Evolutionary conservation across 805 yeast genomes (phyloP).

Genomic region (Metschnikowia borealis): DNA sequence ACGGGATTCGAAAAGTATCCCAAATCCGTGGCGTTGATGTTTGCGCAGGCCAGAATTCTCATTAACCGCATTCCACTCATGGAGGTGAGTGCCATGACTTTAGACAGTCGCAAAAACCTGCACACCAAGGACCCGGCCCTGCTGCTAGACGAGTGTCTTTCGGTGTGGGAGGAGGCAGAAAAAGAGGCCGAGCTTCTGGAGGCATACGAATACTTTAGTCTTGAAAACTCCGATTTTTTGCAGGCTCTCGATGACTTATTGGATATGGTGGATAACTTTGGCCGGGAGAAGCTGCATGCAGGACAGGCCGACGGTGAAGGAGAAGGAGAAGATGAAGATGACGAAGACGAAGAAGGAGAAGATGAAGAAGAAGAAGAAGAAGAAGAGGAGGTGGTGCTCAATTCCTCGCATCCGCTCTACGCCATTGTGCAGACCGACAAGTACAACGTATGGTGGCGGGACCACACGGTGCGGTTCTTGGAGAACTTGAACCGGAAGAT

Average conservation of each 20-base stretch:
- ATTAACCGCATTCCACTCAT: slow-evolving; percentile 59
- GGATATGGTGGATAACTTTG: slow-evolving; percentile 65
- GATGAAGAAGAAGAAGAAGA: slow-evolving; percentile 18
- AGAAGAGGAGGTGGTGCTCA: slow-evolving; percentile 27
- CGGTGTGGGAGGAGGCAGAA: slow-evolving; percentile 44
- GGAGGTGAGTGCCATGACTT: slow-evolving; percentile 47
- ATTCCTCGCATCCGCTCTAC: slow-evolving; percentile 55
- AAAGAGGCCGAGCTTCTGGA: slow-evolving; percentile 20
- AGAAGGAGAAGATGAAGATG: slow-evolving; percentile 41
- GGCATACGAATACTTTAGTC: slow-evolving; percentile 31
- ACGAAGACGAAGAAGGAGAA: slow-evolving; percentile 12
- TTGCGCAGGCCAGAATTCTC: slow-evolving; percentile 53
- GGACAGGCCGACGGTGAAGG: slow-evolving; percentile 51
- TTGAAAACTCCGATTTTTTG: slow-evolving; percentile 48
- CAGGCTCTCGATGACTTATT: slow-evolving; percentile 62
- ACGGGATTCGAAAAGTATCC: slow-evolving; percentile 52
- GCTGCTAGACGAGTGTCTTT: slow-evolving; percentile 45
- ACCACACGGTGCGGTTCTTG: slow-evolving; percentile 34
- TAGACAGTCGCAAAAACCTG: slow-evolving; percentile 30
- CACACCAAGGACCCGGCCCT: slow-evolving; percentile 32
- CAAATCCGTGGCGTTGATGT: slow-evolving; percentile 42
- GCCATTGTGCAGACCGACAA: slow-evolving; percentile 35
- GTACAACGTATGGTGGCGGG: slow-evolving; percentile 57
- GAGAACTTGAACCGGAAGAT: slow-evolving; percentile 26
- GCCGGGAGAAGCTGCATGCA: slow-evolving; percentile 43